Conservation (phyloP, 352 stramenopile genomes). For the Pilasporangium apinafurcum region DNA sequence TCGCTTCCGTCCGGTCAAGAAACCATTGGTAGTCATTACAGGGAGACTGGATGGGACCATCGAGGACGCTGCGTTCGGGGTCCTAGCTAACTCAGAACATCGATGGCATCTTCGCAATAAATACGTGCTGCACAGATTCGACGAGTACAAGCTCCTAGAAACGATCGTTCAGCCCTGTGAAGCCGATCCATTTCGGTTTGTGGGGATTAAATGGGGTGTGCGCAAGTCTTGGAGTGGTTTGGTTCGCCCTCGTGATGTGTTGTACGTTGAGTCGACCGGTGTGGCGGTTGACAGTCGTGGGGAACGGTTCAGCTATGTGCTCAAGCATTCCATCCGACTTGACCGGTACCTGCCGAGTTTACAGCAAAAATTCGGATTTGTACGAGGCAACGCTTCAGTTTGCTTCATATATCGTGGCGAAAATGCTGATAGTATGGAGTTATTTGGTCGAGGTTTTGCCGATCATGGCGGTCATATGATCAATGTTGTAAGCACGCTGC, state of each 20-base stretch:
- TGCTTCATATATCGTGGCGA: conserved; percentile 32
- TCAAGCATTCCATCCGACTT: conserved; percentile 30
- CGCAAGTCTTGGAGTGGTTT: conserved; percentile 24
- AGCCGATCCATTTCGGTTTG: conserved; percentile 31
- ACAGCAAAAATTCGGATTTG: conserved; percentile 19
- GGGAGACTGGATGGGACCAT: conserved; percentile 23
- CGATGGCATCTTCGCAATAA: conserved; percentile 23
- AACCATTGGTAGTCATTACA: conserved; percentile 26
- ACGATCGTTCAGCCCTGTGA: conserved; percentile 15
- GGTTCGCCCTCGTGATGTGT: conserved; percentile 20
- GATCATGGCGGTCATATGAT: conserved; percentile 30
- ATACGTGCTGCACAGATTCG: conserved; percentile 25
- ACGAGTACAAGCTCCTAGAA: conserved; percentile 26
- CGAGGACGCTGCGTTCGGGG: conserved; percentile 24
- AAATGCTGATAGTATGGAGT: conserved; percentile 15
- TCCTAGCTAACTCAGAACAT: conserved; percentile 17
- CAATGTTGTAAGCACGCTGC: conserved; percentile 18
- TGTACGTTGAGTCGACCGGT: conserved; percentile 22
- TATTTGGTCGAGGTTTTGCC: conserved; percentile 38
- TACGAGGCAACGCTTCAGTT: conserved; percentile 23
- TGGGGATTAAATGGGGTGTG: conserved; percentile 31
- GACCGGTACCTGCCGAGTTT: conserved; percentile 23
- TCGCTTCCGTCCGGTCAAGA: too few relatives aligned
- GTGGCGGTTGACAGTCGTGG: conserved; percentile 9
- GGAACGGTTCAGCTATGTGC: conserved; percentile 10